phyloP scores from a whole-genome alignment of 1,284 basidiomycete species.

The Omphalotus olearius region DNA sequence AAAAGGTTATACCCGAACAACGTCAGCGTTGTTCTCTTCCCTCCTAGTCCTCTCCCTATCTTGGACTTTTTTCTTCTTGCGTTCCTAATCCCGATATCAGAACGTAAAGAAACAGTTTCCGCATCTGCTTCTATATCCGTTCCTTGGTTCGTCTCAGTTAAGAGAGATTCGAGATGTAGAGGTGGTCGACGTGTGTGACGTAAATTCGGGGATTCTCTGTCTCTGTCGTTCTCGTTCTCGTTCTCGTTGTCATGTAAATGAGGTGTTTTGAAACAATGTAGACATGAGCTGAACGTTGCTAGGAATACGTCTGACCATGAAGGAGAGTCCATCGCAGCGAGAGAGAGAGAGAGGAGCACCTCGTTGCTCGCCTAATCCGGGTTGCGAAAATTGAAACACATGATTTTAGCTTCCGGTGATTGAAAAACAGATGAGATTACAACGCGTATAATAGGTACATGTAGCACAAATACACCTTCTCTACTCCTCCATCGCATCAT shows the following conservation, averaged over 20 bases:
- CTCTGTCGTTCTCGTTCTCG: slow-evolving; percentile 14
- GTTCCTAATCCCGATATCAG: slow-evolving; percentile 47
- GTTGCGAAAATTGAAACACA: too few species aligned
- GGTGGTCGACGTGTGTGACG: slow-evolving; percentile 23
- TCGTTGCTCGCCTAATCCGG: too few species aligned
- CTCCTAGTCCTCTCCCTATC: too few species aligned
- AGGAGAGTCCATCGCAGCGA: slow-evolving; percentile 40
- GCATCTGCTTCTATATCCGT: slow-evolving; percentile 42
- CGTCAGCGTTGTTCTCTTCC: slow-evolving; percentile 40
- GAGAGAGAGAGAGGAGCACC: too few species aligned
- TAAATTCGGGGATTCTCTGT: slow-evolving; percentile 4
- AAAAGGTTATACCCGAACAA: slow-evolving; percentile 65
- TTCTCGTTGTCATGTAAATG: slow-evolving; percentile 13
- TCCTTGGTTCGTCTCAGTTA: slow-evolving; percentile 35
- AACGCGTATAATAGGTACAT: too few species aligned
- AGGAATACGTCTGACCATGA: slow-evolving; percentile 59
- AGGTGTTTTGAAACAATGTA: slow-evolving; percentile 45
- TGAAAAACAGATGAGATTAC: too few species aligned
- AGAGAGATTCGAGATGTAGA: slow-evolving; percentile 48
- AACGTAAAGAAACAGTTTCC: slow-evolving; percentile 62
- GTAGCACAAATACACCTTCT: too few species aligned
- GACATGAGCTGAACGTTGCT: slow-evolving; percentile 53
- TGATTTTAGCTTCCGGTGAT: too few species aligned
- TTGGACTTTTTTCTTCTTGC: slow-evolving; percentile 26
- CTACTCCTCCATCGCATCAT: slow-evolving; percentile 43